Percentiles rank a stretch among this genome's conserved stretches.
phyloP scores from a whole-genome alignment of 192 early-diverging fungal species.

The Gigaspora rosea region DNA sequence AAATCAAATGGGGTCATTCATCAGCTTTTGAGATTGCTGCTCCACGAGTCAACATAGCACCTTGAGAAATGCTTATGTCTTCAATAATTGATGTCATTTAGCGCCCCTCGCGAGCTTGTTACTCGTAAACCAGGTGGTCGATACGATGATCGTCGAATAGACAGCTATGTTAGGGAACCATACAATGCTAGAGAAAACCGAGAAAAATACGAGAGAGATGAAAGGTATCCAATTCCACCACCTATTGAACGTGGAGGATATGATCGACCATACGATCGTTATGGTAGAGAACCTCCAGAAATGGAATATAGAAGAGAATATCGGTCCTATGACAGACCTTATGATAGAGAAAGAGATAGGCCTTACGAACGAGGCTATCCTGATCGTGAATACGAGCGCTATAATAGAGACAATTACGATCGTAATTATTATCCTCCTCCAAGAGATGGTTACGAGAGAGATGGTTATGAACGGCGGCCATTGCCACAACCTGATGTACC shows the following conservation, averaged over 20 bases:
- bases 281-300: conserved; percentile 26
- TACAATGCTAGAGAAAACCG: conserved; percentile 18
- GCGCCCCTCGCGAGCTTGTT: conserved; percentile 1
- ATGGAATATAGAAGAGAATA: conserved; percentile 29
- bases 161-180: conserved; percentile 25
- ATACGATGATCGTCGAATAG: conserved; percentile 24
- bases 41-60: neutral
- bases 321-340: conserved; percentile 26
- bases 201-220: conserved; percentile 24
- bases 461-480: conserved; percentile 25
- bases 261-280: conserved; percentile 28
- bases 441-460: conserved; percentile 27
- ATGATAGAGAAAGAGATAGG: conserved; percentile 30
- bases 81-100: conserved; percentile 27
- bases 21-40: neutral
- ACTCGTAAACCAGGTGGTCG: conserved; percentile 24
- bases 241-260: conserved; percentile 13
- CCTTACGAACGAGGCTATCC: conserved; percentile 26
- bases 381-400: conserved; percentile 23
- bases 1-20: neutral
- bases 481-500: conserved; percentile 19
- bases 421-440: conserved; percentile 12
- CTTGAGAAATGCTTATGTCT: conserved; percentile 28
- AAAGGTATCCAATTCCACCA: conserved; percentile 23
- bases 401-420: conserved; percentile 22